Base-by-base conservation (phyloP, 129 eudicot species). In the Helianthus tuberosus region DNA sequence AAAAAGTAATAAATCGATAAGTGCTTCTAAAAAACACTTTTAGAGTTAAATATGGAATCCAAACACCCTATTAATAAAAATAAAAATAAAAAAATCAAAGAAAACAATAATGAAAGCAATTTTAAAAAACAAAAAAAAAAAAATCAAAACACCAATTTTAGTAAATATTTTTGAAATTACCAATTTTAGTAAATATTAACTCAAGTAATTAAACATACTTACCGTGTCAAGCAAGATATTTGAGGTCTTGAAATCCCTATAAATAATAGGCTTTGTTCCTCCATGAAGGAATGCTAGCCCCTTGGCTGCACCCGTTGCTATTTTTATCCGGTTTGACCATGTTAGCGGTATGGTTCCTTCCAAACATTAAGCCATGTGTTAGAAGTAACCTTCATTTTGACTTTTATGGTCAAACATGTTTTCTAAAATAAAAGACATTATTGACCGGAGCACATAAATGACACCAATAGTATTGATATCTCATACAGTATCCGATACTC, bases 251-350 rank as follows among this genome's bases (percentile, higher is more conserved):
- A 93, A 93, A 79, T 93, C 98, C 72, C 98, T 75, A 71, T 93
- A 93, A 47, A 93, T 93, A 68, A 93, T 96, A 74, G 98, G 97
- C 83, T 93, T 96, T 35, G 92, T 41, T 71, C 92, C 96, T 57
- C 73, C 88, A 67, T 93, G 98, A 53, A 93, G 89, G 81, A 93
- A 90, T 7, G 98, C 98, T 75, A 93, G 80, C 66, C 98, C 98
- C 74, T 85, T 90, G 27, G 98, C 98, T 60, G 98, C 98, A 68
- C 98, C 97, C 68, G 92, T 89, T 39, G 98, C 97, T 74, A 93
- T 90, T 73, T 90, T 93, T 41, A 93, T 84, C 83, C 98, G 80
- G 87, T 85, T 90, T 66, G 96, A 81, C 98, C 98, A 93, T 0
- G 97, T 90, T 23, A 93, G 91, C 16, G 98, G 98, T 79, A 90